Base-by-base conservation (phyloP, 176 grass and related monocot species). In the Puccinellia tenuiflora region DNA sequence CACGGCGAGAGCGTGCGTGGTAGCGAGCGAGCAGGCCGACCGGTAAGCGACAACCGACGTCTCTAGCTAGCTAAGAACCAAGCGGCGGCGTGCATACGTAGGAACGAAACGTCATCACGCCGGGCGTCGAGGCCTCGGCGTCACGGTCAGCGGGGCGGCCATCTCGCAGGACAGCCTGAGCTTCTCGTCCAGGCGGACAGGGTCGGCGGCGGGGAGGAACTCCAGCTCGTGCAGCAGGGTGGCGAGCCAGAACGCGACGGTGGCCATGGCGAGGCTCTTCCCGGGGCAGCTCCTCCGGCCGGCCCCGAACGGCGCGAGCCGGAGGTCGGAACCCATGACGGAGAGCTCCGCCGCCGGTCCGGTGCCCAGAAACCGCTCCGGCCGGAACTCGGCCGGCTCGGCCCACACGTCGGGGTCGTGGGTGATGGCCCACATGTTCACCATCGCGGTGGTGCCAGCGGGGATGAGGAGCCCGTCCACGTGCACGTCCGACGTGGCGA, bases 401-500 rank as follows among this genome's bases (percentile, higher is more conserved):
- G 67, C 53, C 96, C 96, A 98, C 29, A 95, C 73, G 3, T 75
- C 18, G 6, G 91, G 61, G 80, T 98, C 96, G 8, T 93, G 96
- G 2, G 92, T 86, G 2, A 98, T 95, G 89, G 92, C 91, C 96
- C 96, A 98, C 96, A 98, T 98, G 96, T 98, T 98, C 42, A 98
- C 96, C 92, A 98, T 95, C 2, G 92, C 92, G 0, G 92, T 98
- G 28, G 96, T 98, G 45, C 96, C 96, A 7, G 85, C 78, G 0
- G 96, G 92, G 60, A 98, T 45, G 21, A 90, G 82, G 77, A 56
- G 68, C 0, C 96, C 92, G 18, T 80, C 84, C 18, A 98, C 89
- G 3, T 45, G 29, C 7, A 90, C 87, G 45, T 98, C 96, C 2
- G 96, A 95, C 9, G 85, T 93, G 80, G 96, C 80, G 0, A 98